Percentiles rank a stretch among this genome's conserved stretches.
phyloP scores from a whole-genome alignment of 164 flowering plant genomes.

The Magnolia sinica region DNA sequence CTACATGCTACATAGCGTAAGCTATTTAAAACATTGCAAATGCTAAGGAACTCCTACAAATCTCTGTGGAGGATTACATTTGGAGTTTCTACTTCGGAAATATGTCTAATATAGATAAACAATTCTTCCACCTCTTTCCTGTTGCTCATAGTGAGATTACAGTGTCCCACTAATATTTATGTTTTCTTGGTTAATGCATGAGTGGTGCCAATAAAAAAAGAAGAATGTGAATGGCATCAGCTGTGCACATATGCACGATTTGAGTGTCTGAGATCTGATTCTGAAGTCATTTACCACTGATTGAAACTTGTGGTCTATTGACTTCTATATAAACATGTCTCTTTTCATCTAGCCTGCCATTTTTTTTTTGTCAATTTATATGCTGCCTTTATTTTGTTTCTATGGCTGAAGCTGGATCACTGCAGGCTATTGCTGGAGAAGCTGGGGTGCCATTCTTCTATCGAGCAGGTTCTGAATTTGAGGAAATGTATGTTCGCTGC shows the following conservation, averaged over 20 bases:
- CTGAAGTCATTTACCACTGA: not conserved
- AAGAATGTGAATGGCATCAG: too few relatives aligned
- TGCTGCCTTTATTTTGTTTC: conserved; percentile 1
- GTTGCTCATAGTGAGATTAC: too few relatives aligned
- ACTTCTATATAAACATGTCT: not conserved
- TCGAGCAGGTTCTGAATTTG: conserved; percentile 99
- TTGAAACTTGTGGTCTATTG: not conserved
- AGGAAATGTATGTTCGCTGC: conserved; percentile 82
- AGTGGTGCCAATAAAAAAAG: too few relatives aligned
- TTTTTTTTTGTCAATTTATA: not conserved
- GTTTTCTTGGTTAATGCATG: too few relatives aligned
- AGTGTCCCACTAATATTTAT: too few relatives aligned
- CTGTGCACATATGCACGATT: not conserved
- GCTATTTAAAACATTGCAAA: too few relatives aligned
- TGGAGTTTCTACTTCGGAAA: too few relatives aligned
- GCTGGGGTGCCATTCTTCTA: conserved; percentile 99
- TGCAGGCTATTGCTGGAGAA: conserved; percentile 99
- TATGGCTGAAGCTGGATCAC: conserved; percentile 14
- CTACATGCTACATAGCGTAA: too few relatives aligned
- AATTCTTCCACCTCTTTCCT: too few relatives aligned
- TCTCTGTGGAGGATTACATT: too few relatives aligned
- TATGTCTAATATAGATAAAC: too few relatives aligned
- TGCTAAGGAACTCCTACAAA: too few relatives aligned
- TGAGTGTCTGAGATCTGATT: not conserved
- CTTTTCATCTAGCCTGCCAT: not conserved